Evolutionary conservation across 805 yeast species (phyloP).

Genomic region (Cyberlindnera suaveolens): DNA sequence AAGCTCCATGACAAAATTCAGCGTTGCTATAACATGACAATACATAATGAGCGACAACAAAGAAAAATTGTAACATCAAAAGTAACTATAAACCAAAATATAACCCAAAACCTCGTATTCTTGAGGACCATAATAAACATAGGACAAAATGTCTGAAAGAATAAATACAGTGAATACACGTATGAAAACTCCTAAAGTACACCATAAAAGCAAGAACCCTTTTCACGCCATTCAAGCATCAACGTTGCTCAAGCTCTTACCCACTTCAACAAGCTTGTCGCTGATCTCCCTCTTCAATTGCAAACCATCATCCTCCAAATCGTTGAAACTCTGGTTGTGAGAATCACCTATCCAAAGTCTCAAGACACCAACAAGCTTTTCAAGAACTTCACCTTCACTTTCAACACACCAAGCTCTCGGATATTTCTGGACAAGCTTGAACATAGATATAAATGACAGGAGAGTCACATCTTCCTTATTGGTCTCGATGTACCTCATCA

Average conservation of each 20-base stretch:
- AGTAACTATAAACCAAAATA: no score
- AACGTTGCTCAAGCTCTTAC: slow-evolving; percentile 20
- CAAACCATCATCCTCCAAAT: slow-evolving; percentile 18
- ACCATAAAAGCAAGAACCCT: background rate
- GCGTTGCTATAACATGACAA: no score
- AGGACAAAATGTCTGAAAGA: no score
- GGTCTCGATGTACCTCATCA: slow-evolving; percentile 16
- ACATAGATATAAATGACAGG: slow-evolving; percentile 23
- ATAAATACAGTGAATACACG: background rate
- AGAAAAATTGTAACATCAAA: no score
- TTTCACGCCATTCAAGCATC: background rate
- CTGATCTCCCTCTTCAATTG: slow-evolving; percentile 25
- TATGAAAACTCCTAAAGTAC: background rate
- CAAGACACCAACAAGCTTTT: slow-evolving; percentile 18
- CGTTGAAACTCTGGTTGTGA: slow-evolving; percentile 17
- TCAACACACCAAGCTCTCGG: slow-evolving; percentile 20
- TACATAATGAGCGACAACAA: no score
- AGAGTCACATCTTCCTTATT: slow-evolving; percentile 18
- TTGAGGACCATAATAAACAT: no score
- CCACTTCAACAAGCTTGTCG: slow-evolving; percentile 24
- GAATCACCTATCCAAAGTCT: slow-evolving; percentile 28
- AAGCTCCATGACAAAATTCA: no score
- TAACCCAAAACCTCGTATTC: no score
- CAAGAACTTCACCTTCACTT: slow-evolving; percentile 12
- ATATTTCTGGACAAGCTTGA: slow-evolving; percentile 21